Evolutionary conservation across 371 early-diverging fungal genomes (phyloP).

Genomic region (Circinella umbellata): DNA sequence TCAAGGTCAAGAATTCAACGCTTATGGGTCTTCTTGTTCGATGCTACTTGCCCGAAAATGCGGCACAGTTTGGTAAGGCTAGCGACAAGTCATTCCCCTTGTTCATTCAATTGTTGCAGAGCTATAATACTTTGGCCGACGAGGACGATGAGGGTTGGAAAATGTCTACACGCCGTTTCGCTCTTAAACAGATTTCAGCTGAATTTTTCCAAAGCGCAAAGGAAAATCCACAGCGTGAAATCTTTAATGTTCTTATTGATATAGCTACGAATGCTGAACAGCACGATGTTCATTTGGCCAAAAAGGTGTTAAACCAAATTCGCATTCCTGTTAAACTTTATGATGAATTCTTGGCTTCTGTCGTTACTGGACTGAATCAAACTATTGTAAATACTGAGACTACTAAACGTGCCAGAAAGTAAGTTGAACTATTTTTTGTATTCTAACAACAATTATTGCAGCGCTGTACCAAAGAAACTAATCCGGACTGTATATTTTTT

Average conservation of each 20-base stretch:
- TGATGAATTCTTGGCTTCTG: constrained; percentile 33
- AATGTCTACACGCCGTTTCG: constrained; percentile 59
- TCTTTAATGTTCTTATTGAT: constrained; percentile 69
- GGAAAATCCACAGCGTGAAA: constrained; percentile 47
- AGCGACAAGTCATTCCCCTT: constrained; percentile 54
- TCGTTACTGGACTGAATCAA: constrained; percentile 14
- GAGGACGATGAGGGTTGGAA: constrained; percentile 61
- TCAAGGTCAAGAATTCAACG: constrained; percentile 28
- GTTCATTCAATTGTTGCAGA: constrained; percentile 53
- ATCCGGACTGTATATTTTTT: neutral
- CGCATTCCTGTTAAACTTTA: constrained; percentile 57
- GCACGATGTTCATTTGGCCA: constrained; percentile 62
- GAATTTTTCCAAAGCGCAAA: constrained; percentile 59
- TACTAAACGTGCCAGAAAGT: constrained; percentile 40
- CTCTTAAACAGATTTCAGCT: constrained; percentile 62
- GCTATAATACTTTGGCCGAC: constrained; percentile 37
- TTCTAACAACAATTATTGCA: no score
- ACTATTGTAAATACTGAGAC: constrained; percentile 10
- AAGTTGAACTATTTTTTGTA: neutral
- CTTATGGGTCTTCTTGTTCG: constrained; percentile 61
- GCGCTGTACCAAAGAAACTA: no score
- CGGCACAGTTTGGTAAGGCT: constrained; percentile 52
- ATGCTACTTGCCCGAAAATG: constrained; percentile 65
- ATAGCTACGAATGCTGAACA: constrained; percentile 69
- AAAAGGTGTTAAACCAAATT: constrained; percentile 60